Base-by-base conservation (phyloP, 148 eudicot species). In the Amaranthus palmeri region DNA sequence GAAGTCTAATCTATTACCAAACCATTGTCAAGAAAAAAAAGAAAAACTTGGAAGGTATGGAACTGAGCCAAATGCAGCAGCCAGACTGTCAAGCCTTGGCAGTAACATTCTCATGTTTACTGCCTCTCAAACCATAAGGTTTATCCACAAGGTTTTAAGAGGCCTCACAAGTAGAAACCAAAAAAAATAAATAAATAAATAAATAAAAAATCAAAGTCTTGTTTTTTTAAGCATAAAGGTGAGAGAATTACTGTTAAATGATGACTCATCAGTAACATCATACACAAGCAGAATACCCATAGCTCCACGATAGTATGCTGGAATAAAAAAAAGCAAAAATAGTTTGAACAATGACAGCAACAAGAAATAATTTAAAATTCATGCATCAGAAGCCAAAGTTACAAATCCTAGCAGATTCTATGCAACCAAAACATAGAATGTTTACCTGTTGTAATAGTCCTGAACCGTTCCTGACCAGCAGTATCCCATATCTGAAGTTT, bases 401-500 rank as follows among this genome's bases (percentile, higher is more conserved):
- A 48, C n/a, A 49, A 66, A 18, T 14, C n/a, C 10, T 50, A 49
- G 52, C 54, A 45, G 14, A 40, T 54, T 67, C 40, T 46, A 17
- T 68, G 43, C 18, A 41, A 42, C 4, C 14, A 40, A 52, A 74
- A 65, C 7, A 54, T 44, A 12, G 41, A 60, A 71, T 25, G 54
- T 18, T 63, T 78, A 86, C 95, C 95, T 41, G 89, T 89, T 47
- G 95, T 89, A 77, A 89, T 87, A 53, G 95, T 89, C 63, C 91
- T 76, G 67, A 89, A 89, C 68, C 91, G 83, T 80, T 87, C 95
- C 80, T 90, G 96, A 82, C 96, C 91, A 81, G 96, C 96, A 13
- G 92, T 90, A 77, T 90, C 96, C 96, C 96, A 90, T 48, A 90
- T 90, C 83, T 90, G 96, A 65, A 90, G 91, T 80, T 90, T 90